Evolutionary conservation across 768 basidiomycete species (phyloP), one percentile per base, ranked within the genome.

Genomic region (Neoboletus subvelutipes): DNA sequence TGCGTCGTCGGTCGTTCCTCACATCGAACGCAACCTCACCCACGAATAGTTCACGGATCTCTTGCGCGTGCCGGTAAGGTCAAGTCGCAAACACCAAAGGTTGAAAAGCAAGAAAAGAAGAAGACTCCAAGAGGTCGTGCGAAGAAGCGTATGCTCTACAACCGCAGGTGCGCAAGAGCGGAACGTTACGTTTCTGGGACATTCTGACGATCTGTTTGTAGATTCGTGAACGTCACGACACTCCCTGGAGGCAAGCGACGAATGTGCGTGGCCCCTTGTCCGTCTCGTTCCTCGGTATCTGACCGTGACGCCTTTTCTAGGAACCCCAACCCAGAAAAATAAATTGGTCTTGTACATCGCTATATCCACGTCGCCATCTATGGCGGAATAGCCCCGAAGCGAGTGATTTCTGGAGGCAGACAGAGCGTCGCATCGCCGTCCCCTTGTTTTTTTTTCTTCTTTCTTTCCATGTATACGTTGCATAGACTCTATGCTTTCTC

Each of bases 61-160:
- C 94, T 96, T 80, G 94, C 94, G 80, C 94, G n/a, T n/a, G 94
- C 94, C 75, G 95, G 95, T 76, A 98, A 98, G 86, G 96, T 98
- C 83, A 97, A 94, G 29, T 29, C 29, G 29, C 29, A 29, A 29
- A 29, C 4, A 29, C 29, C 29, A 8, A 8, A n/a, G n/a, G n/a
- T n/a, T n/a, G n/a, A n/a, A 29, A 86, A 88, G 76, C 93, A 96
- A 81, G 96, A 98, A 82, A 98, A 97, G 89, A 29, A 29, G 29
- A 29, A 29, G 29, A 29, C 29, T 6, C 29, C 4, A 55, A 96
- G 90, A 79, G 96, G 96, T 61, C 94, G 96, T 73, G 96, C 96
- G 60, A 97, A 96, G 89, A 98, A 98, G 84, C 83, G 92, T 62
- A 79, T 92, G 65, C 78, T 93, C 62, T 96, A 95, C 29, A 29